Base-by-base conservation (phyloP, 345 rosid species). In the Gossypium raimondii region DNA sequence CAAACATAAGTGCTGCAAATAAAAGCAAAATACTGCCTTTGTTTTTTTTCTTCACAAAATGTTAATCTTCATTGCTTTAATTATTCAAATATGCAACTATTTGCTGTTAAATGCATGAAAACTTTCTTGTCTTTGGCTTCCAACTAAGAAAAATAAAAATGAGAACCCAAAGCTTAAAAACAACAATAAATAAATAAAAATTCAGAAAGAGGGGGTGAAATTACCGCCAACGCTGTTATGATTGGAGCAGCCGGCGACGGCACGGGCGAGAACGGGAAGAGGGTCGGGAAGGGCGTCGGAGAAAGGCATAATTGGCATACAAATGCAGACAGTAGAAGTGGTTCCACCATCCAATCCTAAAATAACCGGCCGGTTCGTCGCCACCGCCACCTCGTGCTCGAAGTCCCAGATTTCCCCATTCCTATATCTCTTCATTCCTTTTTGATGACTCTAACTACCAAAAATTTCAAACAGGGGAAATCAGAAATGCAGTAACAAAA, bases 311-410 rank as follows among this genome's bases (percentile, higher is more conserved):
- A 86, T 24, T 10, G 90, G 88, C 79, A 90, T 88, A 72, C 92
- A 90, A n/a, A 90, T 73, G 66, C 95, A 90, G 67, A 90, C 85
- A 11, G 95, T 90, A 24, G 95, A 90, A n/a, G 95, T 90, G 11
- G 91, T 80, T 25, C 92, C 91, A 0, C 95, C 95, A 53, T 90
- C 95, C 77, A 90, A 65, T 5, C 95, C 95, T 67, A 90, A 62
- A n/a, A 90, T 79, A 9, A 90, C 90, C 56, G 62, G 83, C 24
- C 76, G 18, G 67, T 73, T 50, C 4, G 63, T 62, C 77, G 58
- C 1, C 18, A 34, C 77, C 73, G 60, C 64, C 58, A 78, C 59
- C 71, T 86, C 84, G 53, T 76, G 84, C 79, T 90, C 92, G 57
- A 88, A 88, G 58, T 87, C 92, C 94, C 89, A 84, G 74, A 87